These are phyloP conservation scores for Cytospora schulzeri DNA, from an alignment of 2,329 filamentous ascomycete species.

Conservation along the genomic window DNA sequence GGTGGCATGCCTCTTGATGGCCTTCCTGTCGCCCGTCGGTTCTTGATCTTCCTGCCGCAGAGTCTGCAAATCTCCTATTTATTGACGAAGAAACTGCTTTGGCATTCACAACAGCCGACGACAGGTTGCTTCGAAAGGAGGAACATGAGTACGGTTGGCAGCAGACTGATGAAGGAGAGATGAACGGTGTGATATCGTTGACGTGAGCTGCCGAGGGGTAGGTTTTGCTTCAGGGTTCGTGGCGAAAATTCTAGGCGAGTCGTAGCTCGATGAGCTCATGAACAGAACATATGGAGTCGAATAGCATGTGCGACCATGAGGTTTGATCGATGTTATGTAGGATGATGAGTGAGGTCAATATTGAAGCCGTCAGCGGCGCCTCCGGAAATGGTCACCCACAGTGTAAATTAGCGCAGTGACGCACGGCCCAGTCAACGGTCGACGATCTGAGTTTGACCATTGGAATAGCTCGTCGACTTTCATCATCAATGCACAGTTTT, in stretches of 20 bases:
- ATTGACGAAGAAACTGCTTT: neutral
- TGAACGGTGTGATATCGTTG: neutral
- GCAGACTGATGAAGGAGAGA: neutral
- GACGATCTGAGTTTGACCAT: neutral
- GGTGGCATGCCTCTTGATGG: slow-evolving; percentile 11
- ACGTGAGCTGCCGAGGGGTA: neutral
- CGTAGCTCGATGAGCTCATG: neutral
- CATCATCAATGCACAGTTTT: neutral
- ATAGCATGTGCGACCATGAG: neutral
- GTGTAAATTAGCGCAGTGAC: neutral
- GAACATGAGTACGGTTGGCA: neutral
- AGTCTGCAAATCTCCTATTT: slow-evolving; percentile 5
- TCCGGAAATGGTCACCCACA: neutral
- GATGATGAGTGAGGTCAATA: neutral
- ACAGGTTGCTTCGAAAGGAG: neutral
- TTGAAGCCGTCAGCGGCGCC: neutral
- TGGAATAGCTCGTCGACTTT: neutral
- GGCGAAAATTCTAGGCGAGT: neutral
- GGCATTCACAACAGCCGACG: slow-evolving; percentile 2
- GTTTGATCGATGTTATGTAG: neutral
- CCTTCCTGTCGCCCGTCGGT: neutral
- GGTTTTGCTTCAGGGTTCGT: neutral
- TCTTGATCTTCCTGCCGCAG: slow-evolving; percentile 6
- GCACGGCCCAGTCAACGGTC: slow-evolving; percentile 1
- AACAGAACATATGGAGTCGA: neutral